phyloP scores from a whole-genome alignment of 768 basidiomycete species.

The Kwoniella heveanensis region DNA sequence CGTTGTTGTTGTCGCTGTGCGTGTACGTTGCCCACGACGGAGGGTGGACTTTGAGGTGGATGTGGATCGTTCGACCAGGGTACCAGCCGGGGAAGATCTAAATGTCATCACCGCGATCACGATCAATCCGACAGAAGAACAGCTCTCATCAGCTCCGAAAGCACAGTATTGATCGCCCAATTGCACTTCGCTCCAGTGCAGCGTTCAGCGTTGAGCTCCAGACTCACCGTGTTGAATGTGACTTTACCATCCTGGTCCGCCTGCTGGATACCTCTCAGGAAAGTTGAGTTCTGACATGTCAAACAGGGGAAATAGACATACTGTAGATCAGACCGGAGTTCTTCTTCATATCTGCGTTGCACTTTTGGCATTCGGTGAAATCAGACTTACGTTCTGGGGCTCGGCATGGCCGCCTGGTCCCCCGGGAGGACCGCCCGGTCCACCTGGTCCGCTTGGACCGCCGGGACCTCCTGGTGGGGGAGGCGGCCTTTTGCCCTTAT shows the following conservation, averaged over 20 bases:
- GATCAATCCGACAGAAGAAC: no score
- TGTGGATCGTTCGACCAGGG: slow-evolving; percentile 16
- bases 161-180: no score
- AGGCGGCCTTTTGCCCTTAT: no score
- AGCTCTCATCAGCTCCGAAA: no score
- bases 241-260: slow-evolving; percentile 10
- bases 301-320: neutral
- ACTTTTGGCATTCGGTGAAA: neutral
- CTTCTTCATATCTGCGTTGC: no score
- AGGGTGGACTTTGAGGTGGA: slow-evolving; percentile 21
- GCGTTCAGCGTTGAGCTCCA: no score
- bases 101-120: no score
- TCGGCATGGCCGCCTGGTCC: slow-evolving; percentile 13
- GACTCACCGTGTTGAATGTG: slow-evolving; percentile 17
- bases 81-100: slow-evolving; percentile 23
- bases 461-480: slow-evolving; percentile 12
- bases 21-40: slow-evolving; percentile 8
- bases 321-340: no score
- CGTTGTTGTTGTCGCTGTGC: neutral
- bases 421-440: neutral
- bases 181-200: no score
- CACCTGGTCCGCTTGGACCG: slow-evolving; percentile 8
- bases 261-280: slow-evolving; percentile 21
- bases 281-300: slow-evolving; percentile 20
- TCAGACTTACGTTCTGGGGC: neutral